Percentiles rank a stretch among this genome's conserved stretches.
phyloP scores from a whole-genome alignment of 192 early-diverging fungal genomes.

The Coemansia sp. region DNA sequence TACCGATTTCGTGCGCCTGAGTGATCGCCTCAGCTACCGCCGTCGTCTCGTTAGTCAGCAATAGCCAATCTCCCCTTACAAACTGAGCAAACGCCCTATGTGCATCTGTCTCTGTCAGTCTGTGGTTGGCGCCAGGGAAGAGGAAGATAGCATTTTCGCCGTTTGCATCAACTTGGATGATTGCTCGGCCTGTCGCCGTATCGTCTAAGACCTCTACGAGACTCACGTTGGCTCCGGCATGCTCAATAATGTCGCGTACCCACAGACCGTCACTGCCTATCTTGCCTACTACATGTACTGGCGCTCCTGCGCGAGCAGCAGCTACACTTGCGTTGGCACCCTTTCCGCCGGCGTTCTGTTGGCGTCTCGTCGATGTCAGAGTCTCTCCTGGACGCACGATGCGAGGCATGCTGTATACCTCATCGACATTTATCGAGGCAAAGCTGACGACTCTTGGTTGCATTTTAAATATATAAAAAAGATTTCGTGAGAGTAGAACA shows the following conservation, averaged over 20 bases:
- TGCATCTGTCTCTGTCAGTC: conserved; percentile 53
- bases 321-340: conserved; percentile 92
- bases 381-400: conserved; percentile 48
- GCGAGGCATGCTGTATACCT: conserved; percentile 48
- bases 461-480: conserved; percentile 16
- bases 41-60: conserved; percentile 88
- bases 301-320: conserved; percentile 66
- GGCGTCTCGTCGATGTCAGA: conserved; percentile 22
- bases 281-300: conserved; percentile 73
- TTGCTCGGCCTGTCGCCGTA: conserved; percentile 73
- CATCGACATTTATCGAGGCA: conserved; percentile 56
- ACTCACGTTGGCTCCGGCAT: conserved; percentile 65
- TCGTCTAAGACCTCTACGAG: conserved; percentile 57
- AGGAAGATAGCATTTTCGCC: conserved; percentile 90
- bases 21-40: conserved; percentile 64
- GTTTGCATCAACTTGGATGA: conserved; percentile 75
- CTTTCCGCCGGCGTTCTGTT: conserved; percentile 52
- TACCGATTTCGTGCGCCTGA: conserved; percentile 55
- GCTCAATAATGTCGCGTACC: conserved; percentile 66
- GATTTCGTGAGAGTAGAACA: neutral
- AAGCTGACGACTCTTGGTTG: conserved; percentile 25
- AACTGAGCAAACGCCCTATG: conserved; percentile 56
- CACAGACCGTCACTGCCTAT: conserved; percentile 82
- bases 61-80: conserved; percentile 67
- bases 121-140: conserved; percentile 75